Base-by-base conservation (phyloP, 148 eudicot genomes). In the Rhododendron vialii region DNA sequence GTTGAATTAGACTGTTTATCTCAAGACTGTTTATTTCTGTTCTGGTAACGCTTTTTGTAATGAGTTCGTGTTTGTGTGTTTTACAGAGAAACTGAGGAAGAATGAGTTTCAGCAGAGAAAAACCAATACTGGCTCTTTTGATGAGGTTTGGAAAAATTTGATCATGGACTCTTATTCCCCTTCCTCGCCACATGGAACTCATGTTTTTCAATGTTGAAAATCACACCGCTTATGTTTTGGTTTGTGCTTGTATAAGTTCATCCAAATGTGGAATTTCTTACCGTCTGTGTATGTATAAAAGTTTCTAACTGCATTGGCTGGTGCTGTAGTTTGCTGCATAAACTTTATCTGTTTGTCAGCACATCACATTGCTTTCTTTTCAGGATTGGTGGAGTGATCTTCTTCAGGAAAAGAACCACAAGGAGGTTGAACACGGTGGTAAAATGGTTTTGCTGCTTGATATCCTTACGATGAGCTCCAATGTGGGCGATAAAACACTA, bases 331-430 rank as follows among this genome's bases (percentile, higher is more conserved):
- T 80, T 45, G 61, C 71, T 65, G 83, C 78, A 63, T 35, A 45
- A 63, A 14, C 65, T 28, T 71, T 55, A 65, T 78, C 1, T 33
- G 10, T 20, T 6, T 35, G 10, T 11, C 71, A 57, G 24, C 4
- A 15, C 59, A 41, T 20, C 43, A 26, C 55, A 24, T 50, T 86
- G 75, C 22, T 81, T 71, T 81, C n/a, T 84, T 85, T 86, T 48
- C 92, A 97, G 99, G 98, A 95, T 83, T 97, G 99, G 99, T 97
- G 99, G 98, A 92, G 88, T 59, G 94, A 92, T 90, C 93, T 97
- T 89, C 91, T 93, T 47, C 90, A 84, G 88, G 90, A 83, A 82
- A 88, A 87, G 78, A 91, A 87, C 80, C 89, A 91, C 69, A 95
- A 89, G 86, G 97, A 92, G 69, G 90, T 91, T 84, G 95, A 93